These are phyloP conservation scores for Malassezia nana DNA, from an alignment of 1,284 basidiomycete species.

Conservation along the genomic window DNA sequence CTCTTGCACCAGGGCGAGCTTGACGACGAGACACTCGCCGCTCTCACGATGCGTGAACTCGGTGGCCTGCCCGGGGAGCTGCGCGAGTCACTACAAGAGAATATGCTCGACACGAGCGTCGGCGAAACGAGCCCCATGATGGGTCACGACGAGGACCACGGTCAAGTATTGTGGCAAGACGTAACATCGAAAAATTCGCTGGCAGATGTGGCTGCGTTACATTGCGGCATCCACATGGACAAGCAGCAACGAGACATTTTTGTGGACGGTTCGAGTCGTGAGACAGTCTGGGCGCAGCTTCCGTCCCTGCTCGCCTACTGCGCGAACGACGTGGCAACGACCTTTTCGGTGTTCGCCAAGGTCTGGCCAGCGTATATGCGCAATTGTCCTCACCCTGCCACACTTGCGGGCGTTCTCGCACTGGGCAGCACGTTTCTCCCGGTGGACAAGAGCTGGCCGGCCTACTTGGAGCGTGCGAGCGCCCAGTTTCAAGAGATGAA, in stretches of 20 bases:
- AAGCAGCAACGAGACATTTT: constrained; percentile 74
- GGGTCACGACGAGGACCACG: constrained; percentile 3
- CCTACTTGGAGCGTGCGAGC: constrained; percentile 70
- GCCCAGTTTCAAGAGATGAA: constrained; percentile 66
- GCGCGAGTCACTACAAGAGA: constrained; percentile 9
- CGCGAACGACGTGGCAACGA: constrained; percentile 70
- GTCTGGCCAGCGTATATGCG: constrained; percentile 74
- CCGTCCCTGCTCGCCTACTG: constrained; percentile 79
- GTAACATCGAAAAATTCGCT: constrained; percentile 85
- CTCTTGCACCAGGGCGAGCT: constrained; percentile 21
- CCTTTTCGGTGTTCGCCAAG: constrained; percentile 68
- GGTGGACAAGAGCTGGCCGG: constrained; percentile 78
- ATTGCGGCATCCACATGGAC: constrained; percentile 71
- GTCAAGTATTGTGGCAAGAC: constrained; percentile 64
- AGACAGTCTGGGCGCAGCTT: constrained; percentile 62
- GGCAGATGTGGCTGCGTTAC: constrained; percentile 78
- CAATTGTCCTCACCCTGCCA: constrained; percentile 83
- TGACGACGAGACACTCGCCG: constrained; percentile 44
- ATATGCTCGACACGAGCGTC: constrained; percentile 3
- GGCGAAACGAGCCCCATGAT: not conserved
- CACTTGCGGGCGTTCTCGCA: constrained; percentile 77
- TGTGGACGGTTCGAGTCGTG: constrained; percentile 53
- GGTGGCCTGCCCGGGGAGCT: constrained; percentile 4
- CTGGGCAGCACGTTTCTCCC: constrained; percentile 89
- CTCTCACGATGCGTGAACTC: constrained; percentile 4